phyloP scores from a whole-genome alignment of 2,329 filamentous ascomycete genomes.

The Epichloe uncinata region DNA sequence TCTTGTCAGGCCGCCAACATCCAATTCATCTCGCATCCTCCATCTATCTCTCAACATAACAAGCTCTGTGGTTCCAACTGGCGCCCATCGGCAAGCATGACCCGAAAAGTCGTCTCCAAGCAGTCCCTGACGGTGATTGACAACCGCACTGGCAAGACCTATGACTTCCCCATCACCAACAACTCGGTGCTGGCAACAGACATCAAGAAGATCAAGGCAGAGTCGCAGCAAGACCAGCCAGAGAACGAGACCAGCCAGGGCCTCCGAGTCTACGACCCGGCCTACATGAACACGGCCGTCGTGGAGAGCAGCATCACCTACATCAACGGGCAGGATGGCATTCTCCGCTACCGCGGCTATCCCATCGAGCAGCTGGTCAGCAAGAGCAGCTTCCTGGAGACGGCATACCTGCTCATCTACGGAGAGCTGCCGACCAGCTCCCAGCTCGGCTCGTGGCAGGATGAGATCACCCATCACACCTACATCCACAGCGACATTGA shows the following conservation, averaged over 20 bases:
- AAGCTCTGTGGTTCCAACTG: not conserved
- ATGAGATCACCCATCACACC: conserved; percentile 38
- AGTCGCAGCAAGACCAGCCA: conserved; percentile 19
- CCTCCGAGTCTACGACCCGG: conserved; percentile 36
- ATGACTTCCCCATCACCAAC: conserved; percentile 34
- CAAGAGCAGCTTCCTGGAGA: conserved; percentile 36
- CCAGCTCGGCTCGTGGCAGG: conserved; percentile 28
- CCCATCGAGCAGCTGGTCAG: conserved; percentile 37
- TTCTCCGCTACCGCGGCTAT: conserved; percentile 38
- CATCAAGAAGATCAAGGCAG: conserved; percentile 36
- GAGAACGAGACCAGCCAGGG: conserved; percentile 35
- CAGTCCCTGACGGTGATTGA: conserved; percentile 31
- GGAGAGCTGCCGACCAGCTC: conserved; percentile 32
- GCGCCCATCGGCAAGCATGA: not conserved
- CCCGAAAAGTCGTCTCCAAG: conserved; percentile 8
- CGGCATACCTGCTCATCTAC: conserved; percentile 36
- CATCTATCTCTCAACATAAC: not conserved
- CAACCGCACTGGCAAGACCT: conserved; percentile 34
- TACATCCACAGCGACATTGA: conserved; percentile 35
- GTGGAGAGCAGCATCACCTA: conserved; percentile 36
- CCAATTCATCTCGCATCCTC: too few relatives aligned
- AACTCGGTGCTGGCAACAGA: conserved; percentile 37
- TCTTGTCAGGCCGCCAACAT: too few relatives aligned
- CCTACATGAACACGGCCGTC: conserved; percentile 40
- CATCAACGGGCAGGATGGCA: conserved; percentile 38